Conservation (phyloP, 257 asterid genomes). For the Primulina eburnea region DNA sequence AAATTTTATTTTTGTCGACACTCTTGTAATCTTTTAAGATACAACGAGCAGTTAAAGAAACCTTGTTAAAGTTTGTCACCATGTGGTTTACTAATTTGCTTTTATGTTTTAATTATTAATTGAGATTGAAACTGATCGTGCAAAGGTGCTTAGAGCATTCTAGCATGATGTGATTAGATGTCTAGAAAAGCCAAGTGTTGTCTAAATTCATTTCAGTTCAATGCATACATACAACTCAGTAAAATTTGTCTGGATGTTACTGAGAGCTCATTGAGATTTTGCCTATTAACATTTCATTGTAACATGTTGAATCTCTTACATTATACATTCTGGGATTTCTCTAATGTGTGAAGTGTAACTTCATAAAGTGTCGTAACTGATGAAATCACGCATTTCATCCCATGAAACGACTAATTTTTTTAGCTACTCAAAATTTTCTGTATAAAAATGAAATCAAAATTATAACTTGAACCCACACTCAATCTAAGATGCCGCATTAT, state of each 20-base stretch:
- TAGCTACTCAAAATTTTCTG: neutral
- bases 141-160: neutral
- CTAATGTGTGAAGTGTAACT: neutral
- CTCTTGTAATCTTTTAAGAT: neutral
- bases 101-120: neutral
- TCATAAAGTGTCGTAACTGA: neutral
- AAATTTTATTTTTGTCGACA: constrained; percentile 13
- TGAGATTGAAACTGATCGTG: neutral
- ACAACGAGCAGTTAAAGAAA: neutral
- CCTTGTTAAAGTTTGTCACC: neutral
- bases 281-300: neutral
- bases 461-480: neutral
- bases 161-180: neutral
- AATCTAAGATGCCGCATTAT: neutral
- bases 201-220: neutral
- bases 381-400: neutral
- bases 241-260: too few species aligned
- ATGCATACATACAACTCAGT: neutral
- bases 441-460: neutral
- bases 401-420: too few species aligned
- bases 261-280: neutral
- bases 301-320: neutral
- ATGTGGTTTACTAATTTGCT: neutral
- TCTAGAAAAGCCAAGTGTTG: neutral
- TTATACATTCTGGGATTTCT: neutral